Evolutionary conservation across 129 eudicot genomes (phyloP).

Genomic region (sunflower (Helianthus annuus)): HanXRQr2.0-SUNRISE NC_035433.2:64966829-64967328

Average conservation of each 20-base stretch:
- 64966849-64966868: constrained; percentile 85
- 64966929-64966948: constrained; percentile 64
- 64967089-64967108: background rate
- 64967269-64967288: background rate
- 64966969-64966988: background rate
- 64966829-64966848: constrained; percentile 89
- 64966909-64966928: constrained; percentile 72
- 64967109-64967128: background rate
- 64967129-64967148: background rate
- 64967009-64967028: background rate
- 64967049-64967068: no score
- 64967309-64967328: constrained; percentile 38
- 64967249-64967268: constrained; percentile 2
- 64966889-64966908: constrained; percentile 69
- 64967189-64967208: background rate
- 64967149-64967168: no score
- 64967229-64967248: constrained; percentile 6
- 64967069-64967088: no score
- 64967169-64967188: background rate
- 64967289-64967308: constrained; percentile 20
- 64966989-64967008: background rate
- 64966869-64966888: constrained; percentile 49
- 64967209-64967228: background rate
- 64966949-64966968: constrained; percentile 83
- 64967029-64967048: background rate